Evolutionary conservation across 305 asterid genomes (phyloP).

Genomic region (Coffea humblotiana): DNA sequence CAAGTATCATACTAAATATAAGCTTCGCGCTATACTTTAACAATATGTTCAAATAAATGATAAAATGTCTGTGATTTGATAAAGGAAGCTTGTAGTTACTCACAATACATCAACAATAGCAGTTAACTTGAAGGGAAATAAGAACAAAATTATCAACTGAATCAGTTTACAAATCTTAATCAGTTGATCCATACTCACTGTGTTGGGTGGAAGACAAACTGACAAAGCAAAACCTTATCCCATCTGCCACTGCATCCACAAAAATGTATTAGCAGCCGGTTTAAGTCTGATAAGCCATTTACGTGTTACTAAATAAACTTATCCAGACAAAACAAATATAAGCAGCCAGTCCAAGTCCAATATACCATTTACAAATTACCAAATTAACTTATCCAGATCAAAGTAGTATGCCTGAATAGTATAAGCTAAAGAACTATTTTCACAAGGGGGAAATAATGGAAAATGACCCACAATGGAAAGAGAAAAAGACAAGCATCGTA

Average conservation of each 20-base stretch:
- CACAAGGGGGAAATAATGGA: neutral
- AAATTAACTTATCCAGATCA: neutral
- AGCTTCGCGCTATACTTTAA: too few relatives aligned
- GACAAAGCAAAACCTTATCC: slow-evolving; percentile 19
- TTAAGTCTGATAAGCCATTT: neutral
- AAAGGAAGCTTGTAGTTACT: neutral
- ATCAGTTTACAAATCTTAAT: slow-evolving; percentile 7
- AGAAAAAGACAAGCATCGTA: neutral
- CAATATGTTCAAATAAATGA: neutral
- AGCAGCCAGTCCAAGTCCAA: too few relatives aligned
- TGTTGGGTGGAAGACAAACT: neutral
- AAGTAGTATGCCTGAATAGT: neutral
- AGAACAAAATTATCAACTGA: neutral
- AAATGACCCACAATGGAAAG: too few relatives aligned
- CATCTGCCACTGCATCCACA: slow-evolving; percentile 34
- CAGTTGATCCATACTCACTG: slow-evolving; percentile 18
- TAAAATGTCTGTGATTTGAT: neutral
- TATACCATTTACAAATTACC: neutral
- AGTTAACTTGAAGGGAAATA: neutral
- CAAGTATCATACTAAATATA: neutral
- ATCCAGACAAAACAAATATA: neutral
- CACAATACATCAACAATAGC: neutral
- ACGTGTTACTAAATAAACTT: neutral
- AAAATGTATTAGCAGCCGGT: slow-evolving; percentile 4
- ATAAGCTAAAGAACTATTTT: neutral